Base-by-base conservation (phyloP, 306 rosid species). In the Lathyrus oleraceus region DNA sequence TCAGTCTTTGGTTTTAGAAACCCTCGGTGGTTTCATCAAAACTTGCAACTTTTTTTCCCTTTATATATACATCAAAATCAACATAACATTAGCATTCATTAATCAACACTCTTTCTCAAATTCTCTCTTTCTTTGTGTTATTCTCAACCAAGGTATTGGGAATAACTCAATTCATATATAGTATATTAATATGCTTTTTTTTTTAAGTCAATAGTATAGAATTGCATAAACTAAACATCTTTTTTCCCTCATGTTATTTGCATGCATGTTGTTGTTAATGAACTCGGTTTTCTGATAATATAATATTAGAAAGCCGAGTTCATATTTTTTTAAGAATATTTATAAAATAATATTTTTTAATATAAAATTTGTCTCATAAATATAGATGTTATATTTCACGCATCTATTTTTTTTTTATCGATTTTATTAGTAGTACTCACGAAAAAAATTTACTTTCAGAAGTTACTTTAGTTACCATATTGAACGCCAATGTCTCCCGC, bases 401-500 rank as follows among this genome's bases (percentile, higher is more conserved):
- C 14, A 19, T 51, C 0, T 51, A 2, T 48, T 39, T 6, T 19
- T 49, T 4, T 6, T 4, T 51, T 2, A 20, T 19, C 6, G 4
- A 4, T 52, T 20, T 3, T 10, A 52, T 2, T 20, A 52, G 14
- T 52, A 32, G 53, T 25, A n/a, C 28, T 25, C 28, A 25, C 3
- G 25, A 25, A 25, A 25, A 25, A 25, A 3, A 25, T 25, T 25
- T 25, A 25, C 28, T 25, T 71, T 17, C 44, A 36, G 54, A 70
- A 38, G 21, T 53, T 19, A 47, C 3, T 76, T 40, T 15, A 40
- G 11, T 21, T 76, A n/a, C 19, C 2, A 14, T 14, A 86, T 10
- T 4, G 56, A 0, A 1, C 5, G 25, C 0, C 11, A 17, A 53
- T 85, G 91, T 80, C 91, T 63, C 91, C 93, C 2, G 79, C 92